Base-by-base conservation (phyloP, 257 asterid species). In the Solanum tacnaense region DNA sequence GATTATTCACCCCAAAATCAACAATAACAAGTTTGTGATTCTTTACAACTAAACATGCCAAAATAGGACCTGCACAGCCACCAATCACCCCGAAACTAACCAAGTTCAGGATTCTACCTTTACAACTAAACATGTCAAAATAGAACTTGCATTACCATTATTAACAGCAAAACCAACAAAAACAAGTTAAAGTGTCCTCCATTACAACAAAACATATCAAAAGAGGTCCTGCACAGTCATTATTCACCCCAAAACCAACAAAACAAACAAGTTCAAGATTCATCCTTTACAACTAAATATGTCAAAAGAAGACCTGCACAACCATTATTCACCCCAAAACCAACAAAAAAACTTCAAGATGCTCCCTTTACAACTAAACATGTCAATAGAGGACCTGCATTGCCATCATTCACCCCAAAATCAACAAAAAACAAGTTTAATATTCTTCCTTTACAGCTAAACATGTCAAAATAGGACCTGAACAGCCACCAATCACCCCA, bases 11-110 rank as follows among this genome's bases (percentile, higher is more conserved):
- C 10, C 27, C 46, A 58, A 86, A 82, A 29, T 49, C 41, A 84
- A 86, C 71, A 81, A 84, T 23, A 89, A 88, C 62, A 84, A 71
- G 21, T 74, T 86, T 41, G 75, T 86, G 65, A 81, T 27, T 84
- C 46, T 35, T 29, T 46, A 79, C 20, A 72, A 38, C 71, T 12
- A 52, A 84, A n/a, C 65, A 16, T 79, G 67, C 8, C 15, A 44
- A 44, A 44, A 27, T 3, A 79, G 67, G 4, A 79, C 27, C 16
- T 44, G 18, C 9, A 27, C 23, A 4, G 27, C 10, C 9, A 44
- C 29, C 60, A 52, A 52, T 52, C 62, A 52, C 62, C 23, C 23
- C 9, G 3, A 52, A 52, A 52, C 62, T 16, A 52, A 52, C 62
- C 62, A 52, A 52, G n/a, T 52, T 52, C 62, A 52, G n/a, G 62